These are phyloP conservation scores for Pichia pseudocactophila DNA, from an alignment of 805 yeast species.

Conservation along the genomic window DNA sequence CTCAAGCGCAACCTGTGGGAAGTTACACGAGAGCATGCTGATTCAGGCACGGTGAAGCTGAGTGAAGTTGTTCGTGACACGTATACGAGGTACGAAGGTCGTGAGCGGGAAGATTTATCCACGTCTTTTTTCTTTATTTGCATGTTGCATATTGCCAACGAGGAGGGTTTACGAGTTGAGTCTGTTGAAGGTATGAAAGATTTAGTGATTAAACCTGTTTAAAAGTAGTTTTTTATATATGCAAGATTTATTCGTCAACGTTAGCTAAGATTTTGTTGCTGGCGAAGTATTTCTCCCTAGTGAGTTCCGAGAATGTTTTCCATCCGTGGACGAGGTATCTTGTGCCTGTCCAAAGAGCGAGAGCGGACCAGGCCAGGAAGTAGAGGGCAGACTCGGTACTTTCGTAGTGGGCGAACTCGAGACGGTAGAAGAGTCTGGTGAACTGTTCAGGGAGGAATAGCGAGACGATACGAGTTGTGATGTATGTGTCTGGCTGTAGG, in stretches of 20 bases:
- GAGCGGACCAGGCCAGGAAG: neutral
- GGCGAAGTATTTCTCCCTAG: slow-evolving; percentile 4
- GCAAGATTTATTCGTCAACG: neutral
- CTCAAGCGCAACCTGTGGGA: slow-evolving; percentile 74
- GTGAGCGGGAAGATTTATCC: slow-evolving; percentile 57
- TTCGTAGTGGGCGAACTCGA: neutral
- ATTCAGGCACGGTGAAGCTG: neutral
- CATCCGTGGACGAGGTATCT: neutral
- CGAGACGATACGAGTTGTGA: neutral
- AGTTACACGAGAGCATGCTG: slow-evolving; percentile 28
- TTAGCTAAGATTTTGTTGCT: slow-evolving; percentile 6
- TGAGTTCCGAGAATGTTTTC: neutral
- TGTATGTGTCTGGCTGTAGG: neutral
- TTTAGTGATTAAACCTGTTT: slow-evolving; percentile 9
- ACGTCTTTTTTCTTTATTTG: slow-evolving; percentile 84
- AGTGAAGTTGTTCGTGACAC: slow-evolving; percentile 20
- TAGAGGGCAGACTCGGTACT: slow-evolving; percentile 1
- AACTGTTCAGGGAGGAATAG: neutral
- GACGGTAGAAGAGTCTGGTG: neutral
- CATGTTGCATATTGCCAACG: slow-evolving; percentile 77
- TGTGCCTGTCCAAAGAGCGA: neutral
- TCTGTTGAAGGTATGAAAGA: slow-evolving; percentile 31
- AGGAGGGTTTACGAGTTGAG: slow-evolving; percentile 57
- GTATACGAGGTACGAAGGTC: slow-evolving; percentile 40
- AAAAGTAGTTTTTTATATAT: no score